Percentiles rank a stretch among this genome's conserved stretches.
phyloP scores from a whole-genome alignment of 78 protist species.

The Guillardia theta region DNA sequence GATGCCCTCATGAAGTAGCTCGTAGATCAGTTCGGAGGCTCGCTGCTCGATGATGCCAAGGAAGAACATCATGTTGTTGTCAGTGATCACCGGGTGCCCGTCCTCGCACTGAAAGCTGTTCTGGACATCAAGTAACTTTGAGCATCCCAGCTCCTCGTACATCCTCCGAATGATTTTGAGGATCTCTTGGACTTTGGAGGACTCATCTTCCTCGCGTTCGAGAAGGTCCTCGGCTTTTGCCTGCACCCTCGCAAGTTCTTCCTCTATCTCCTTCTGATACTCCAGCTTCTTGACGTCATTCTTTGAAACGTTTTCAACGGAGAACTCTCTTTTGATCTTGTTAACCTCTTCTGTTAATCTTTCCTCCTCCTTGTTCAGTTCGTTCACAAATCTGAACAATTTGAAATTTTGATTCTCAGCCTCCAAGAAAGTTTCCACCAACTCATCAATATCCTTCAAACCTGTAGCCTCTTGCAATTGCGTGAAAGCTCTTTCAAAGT shows the following conservation, averaged over 20 bases:
- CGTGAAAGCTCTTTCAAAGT: not conserved
- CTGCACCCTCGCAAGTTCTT: not conserved
- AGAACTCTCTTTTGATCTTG: not conserved
- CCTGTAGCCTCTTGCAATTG: not conserved
- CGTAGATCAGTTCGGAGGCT: not conserved
- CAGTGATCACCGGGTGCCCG: not conserved
- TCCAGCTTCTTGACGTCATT: not conserved
- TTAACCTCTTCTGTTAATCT: not conserved
- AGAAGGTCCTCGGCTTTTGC: not conserved
- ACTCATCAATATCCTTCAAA: not conserved
- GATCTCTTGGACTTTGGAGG: not conserved
- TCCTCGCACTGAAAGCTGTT: not conserved
- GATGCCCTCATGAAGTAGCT: not conserved
- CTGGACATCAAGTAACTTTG: not conserved
- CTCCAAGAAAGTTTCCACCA: constrained; percentile 7
- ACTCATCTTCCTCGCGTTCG: not conserved
- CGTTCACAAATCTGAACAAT: not conserved
- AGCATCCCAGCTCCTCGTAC: not conserved
- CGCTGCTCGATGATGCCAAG: not conserved
- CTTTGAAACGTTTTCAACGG: too few species aligned
- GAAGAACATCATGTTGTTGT: not conserved
- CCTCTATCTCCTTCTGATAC: not conserved
- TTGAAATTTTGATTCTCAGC: not conserved
- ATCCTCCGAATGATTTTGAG: not conserved
- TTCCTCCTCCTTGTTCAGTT: not conserved